Conservation (phyloP, 176 grass and related monocot genomes). For the Puya raimondii region DNA sequence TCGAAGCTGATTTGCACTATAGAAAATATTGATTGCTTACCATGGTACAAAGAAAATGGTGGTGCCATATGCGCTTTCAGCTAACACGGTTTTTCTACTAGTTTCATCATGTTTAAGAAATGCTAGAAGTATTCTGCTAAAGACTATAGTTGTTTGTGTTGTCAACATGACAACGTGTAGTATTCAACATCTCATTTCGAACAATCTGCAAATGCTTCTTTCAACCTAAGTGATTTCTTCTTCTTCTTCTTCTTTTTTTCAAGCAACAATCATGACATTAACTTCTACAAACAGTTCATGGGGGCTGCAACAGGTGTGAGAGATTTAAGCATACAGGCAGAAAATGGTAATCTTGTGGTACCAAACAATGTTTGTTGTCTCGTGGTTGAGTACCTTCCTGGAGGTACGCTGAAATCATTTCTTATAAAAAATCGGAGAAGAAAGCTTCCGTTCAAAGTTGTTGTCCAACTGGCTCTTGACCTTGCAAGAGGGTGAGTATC, state of each 20-base stretch:
- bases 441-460: conserved; percentile 95
- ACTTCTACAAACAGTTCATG: conserved; percentile 57
- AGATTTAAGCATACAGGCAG: conserved; percentile 91
- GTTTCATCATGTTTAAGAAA: too few species aligned
- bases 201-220: too few species aligned
- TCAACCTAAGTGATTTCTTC: conserved; percentile 7
- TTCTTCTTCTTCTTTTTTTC: conserved; percentile 8
- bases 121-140: too few species aligned
- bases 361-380: conserved; percentile 87
- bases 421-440: conserved; percentile 96
- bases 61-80: too few species aligned
- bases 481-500: conserved; percentile 75
- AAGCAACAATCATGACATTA: conserved; percentile 25
- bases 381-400: conserved; percentile 89
- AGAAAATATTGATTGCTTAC: too few species aligned
- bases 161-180: too few species aligned
- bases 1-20: too few species aligned
- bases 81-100: too few species aligned
- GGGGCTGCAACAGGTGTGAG: conserved; percentile 89
- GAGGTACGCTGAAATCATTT: conserved; percentile 97
- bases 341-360: conserved; percentile 82
- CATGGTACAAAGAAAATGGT: too few species aligned
- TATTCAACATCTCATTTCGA: too few species aligned
- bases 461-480: conserved; percentile 82
- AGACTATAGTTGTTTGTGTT: too few species aligned